Percentiles rank a stretch among this genome's conserved stretches.
Evolutionary conservation across 2,329 filamentous ascomycete genomes (phyloP).

Genomic region (Cordyceps fumosorosea): DNA sequence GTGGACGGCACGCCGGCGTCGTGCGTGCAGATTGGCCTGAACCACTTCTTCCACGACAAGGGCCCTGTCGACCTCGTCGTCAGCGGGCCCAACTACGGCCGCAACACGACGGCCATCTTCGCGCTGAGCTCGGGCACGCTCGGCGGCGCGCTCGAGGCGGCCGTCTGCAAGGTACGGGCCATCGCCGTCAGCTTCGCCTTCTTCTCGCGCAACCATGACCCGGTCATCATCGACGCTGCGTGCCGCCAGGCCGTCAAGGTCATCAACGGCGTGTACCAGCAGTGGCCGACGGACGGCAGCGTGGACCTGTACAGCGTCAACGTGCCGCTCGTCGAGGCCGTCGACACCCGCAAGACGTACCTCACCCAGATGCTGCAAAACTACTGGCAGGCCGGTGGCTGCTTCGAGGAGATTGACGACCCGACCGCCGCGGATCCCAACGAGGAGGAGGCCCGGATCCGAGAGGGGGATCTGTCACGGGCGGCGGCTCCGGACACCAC

Average conservation of each 20-base stretch:
- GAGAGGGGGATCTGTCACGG: conserved; percentile 48
- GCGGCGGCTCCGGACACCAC: conserved; percentile 29
- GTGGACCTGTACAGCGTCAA: conserved; percentile 90
- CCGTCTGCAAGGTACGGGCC: conserved; percentile 60
- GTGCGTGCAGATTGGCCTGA: conserved; percentile 75
- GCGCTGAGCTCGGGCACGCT: conserved; percentile 71
- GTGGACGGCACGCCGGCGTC: conserved; percentile 76
- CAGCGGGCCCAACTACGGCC: conserved; percentile 75
- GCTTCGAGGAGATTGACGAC: conserved; percentile 74
- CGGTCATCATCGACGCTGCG: conserved; percentile 70
- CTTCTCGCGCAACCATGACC: conserved; percentile 77
- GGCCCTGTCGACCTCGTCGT: conserved; percentile 71
- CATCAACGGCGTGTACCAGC: conserved; percentile 68
- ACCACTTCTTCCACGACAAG: conserved; percentile 68
- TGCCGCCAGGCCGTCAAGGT: conserved; percentile 67
- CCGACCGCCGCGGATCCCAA: conserved; percentile 50
- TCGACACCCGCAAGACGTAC: conserved; percentile 66
- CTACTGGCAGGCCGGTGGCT: conserved; percentile 76
- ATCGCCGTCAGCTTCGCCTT: conserved; percentile 90
- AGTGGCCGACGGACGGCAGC: conserved; percentile 60
- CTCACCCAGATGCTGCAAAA: conserved; percentile 88
- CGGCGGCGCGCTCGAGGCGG: conserved; percentile 70
- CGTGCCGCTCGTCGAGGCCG: conserved; percentile 72
- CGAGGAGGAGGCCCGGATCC: conserved; percentile 66
- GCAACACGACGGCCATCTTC: conserved; percentile 76